Evolutionary conservation across 352 stramenopile genomes (phyloP).

Genomic region (Phytophthora brassicae): DNA sequence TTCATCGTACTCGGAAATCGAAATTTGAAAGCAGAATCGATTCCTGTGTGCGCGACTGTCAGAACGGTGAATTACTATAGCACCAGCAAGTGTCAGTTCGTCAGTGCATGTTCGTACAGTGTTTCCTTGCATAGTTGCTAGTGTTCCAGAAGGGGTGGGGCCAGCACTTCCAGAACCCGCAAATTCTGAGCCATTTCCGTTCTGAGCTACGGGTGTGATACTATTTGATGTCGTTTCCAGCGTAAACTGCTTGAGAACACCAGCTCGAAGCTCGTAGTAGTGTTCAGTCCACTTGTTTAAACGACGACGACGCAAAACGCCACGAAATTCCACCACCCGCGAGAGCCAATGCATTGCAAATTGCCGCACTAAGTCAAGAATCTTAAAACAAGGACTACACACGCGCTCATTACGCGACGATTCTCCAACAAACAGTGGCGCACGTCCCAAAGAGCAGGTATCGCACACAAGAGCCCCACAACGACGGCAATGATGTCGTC

Average conservation of each 20-base stretch:
- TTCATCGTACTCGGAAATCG: conserved; percentile 52
- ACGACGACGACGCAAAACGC: conserved; percentile 66
- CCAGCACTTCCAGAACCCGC: conserved; percentile 17
- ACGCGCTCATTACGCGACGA: conserved; percentile 65
- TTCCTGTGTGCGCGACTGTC: conserved; percentile 72
- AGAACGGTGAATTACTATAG: conserved; percentile 79
- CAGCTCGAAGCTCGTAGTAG: conserved; percentile 77
- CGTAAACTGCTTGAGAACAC: conserved; percentile 78
- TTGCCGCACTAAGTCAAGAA: conserved; percentile 69
- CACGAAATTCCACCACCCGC: conserved; percentile 67
- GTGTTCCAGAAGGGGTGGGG: background rate
- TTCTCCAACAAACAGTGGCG: conserved; percentile 74
- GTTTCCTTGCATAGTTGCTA: background rate
- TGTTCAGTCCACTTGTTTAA: conserved; percentile 83
- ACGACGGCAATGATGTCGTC: conserved; percentile 73
- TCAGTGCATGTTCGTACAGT: conserved; percentile 48
- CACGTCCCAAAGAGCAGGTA: conserved; percentile 66
- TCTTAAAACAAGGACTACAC: conserved; percentile 65
- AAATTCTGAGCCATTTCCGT: conserved; percentile 17
- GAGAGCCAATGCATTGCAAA: conserved; percentile 71
- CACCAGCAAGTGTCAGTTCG: conserved; percentile 67
- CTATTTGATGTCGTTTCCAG: conserved; percentile 40
- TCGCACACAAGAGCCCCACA: conserved; percentile 81
- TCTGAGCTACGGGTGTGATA: conserved; percentile 15
- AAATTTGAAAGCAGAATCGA: conserved; percentile 83